Conservation (phyloP, 352 stramenopile genomes). For the Phytopythium boreale region DNA sequence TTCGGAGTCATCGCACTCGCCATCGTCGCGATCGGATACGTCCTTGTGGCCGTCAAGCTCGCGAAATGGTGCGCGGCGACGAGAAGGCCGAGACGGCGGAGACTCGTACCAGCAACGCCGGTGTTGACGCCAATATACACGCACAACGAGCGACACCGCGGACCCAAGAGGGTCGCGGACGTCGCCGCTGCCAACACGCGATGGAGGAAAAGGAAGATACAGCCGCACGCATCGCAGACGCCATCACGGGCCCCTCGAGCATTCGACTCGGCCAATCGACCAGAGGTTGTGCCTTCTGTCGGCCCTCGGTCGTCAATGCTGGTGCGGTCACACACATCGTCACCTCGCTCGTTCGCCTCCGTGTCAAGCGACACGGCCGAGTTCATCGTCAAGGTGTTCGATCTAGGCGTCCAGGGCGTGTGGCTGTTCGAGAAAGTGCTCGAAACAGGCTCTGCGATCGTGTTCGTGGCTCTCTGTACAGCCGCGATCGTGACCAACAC, state of each 20-base stretch:
- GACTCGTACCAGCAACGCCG: neutral
- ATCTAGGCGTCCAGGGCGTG: constrained; percentile 4
- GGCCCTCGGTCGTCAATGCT: neutral
- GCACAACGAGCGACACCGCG: no score
- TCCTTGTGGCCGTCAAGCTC: constrained; percentile 12
- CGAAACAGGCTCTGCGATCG: neutral
- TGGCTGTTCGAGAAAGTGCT: constrained; percentile 14
- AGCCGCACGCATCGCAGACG: neutral
- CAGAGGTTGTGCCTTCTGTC: no score
- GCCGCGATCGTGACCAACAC: neutral
- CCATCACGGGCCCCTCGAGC: neutral
- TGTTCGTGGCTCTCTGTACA: neutral
- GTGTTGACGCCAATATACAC: neutral
- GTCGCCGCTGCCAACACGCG: neutral
- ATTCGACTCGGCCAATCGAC: neutral
- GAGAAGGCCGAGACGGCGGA: neutral
- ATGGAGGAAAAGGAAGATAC: neutral
- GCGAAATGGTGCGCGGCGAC: neutral
- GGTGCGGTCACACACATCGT: neutral
- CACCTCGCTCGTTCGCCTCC: neutral
- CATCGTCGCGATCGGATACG: constrained; percentile 22
- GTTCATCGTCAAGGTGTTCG: constrained; percentile 6
- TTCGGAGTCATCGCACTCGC: constrained; percentile 18
- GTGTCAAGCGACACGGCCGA: neutral
- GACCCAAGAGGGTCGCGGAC: neutral